phyloP scores from a whole-genome alignment of 345 rosid species.

The Melastoma malabathricum region DNA sequence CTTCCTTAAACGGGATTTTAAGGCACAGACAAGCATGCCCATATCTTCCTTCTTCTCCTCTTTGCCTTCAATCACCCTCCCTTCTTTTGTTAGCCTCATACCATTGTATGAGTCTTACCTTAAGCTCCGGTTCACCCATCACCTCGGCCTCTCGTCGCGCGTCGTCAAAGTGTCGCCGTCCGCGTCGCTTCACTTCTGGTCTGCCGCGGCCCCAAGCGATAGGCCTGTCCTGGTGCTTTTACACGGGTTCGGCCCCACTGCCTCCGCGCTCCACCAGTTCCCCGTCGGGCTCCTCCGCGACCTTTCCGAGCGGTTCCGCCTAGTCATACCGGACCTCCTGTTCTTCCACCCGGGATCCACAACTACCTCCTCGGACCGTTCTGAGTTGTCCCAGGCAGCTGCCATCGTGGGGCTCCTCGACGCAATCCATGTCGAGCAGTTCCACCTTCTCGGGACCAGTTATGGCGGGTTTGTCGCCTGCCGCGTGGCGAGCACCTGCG shows the following conservation, averaged over 20 bases:
- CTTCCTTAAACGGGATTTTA: no score
- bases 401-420: constrained; percentile 42
- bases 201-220: no score
- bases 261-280: constrained; percentile 37
- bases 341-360: constrained; percentile 55
- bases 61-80: no score
- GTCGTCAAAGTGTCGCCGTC: no score
- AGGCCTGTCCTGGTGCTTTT: constrained; percentile 37
- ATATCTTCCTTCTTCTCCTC: no score
- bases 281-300: constrained; percentile 52
- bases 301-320: constrained; percentile 30
- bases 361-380: constrained; percentile 38
- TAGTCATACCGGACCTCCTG: constrained; percentile 67
- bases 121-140: no score
- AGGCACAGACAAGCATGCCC: no score
- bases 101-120: no score
- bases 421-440: constrained; percentile 31
- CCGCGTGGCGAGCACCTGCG: constrained; percentile 47
- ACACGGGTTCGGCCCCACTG: constrained; percentile 79
- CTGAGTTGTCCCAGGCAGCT: constrained; percentile 70
- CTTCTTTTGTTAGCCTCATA: no score
- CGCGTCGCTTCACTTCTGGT: no score
- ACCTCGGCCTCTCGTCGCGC: no score
- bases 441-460: constrained; percentile 59
- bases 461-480: constrained; percentile 92